Evolutionary conservation across 345 rosid species (phyloP).

Genomic region (Alliaria petiolata): DNA sequence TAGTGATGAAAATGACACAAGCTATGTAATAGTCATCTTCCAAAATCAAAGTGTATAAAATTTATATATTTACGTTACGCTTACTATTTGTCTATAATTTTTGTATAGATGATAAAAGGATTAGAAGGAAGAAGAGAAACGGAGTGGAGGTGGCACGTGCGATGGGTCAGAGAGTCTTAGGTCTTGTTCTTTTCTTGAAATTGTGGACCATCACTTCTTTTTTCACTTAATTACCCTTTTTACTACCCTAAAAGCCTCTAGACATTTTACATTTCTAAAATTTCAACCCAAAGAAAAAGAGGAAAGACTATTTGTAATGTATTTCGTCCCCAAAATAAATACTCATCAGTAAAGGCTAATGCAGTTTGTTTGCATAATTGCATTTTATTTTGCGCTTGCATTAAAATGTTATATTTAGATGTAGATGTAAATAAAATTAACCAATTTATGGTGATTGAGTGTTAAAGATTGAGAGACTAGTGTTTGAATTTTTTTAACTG

Average conservation of each 20-base stretch:
- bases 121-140: neutral
- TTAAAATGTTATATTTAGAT: neutral
- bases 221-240: constrained; percentile 15
- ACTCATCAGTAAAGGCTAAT: neutral
- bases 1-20: neutral
- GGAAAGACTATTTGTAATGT: neutral
- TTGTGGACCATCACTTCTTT: constrained; percentile 27
- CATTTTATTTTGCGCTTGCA: neutral
- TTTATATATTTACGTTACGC: neutral
- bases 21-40: neutral
- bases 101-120: neutral
- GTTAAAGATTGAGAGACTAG: no score
- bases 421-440: no score
- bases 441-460: no score
- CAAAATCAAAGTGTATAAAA: neutral
- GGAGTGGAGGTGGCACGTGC: constrained; percentile 26
- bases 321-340: neutral
- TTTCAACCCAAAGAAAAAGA: neutral
- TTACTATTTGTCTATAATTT: neutral
- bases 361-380: neutral
- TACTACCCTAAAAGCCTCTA: neutral
- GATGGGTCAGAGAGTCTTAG: constrained; percentile 29
- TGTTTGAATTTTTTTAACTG: no score
- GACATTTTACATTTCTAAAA: neutral
- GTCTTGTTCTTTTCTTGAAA: constrained; percentile 32